These are phyloP conservation scores for Seiridium cupressi DNA, from an alignment of 2,329 filamentous ascomycete genomes.

Conservation along the genomic window DNA sequence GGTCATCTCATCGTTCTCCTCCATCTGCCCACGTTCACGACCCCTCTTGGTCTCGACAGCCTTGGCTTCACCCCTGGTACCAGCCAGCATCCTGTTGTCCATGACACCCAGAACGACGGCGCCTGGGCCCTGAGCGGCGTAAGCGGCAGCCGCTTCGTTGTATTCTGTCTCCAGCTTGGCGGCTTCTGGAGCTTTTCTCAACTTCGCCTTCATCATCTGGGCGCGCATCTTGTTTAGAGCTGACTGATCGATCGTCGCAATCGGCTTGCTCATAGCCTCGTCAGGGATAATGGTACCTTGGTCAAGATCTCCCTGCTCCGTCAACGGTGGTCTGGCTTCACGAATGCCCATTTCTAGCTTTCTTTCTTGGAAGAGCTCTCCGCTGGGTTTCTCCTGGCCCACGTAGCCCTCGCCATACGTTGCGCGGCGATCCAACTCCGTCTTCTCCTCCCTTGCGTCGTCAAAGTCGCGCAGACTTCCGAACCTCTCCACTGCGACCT, in stretches of 20 bases:
- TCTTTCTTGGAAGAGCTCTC: constrained; percentile 80
- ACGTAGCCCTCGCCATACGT: constrained; percentile 84
- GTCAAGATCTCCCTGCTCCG: constrained; percentile 30
- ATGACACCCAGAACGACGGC: constrained; percentile 82
- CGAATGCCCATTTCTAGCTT: constrained; percentile 54
- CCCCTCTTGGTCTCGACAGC: constrained; percentile 77
- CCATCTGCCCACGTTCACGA: constrained; percentile 77
- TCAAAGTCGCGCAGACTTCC: constrained; percentile 84
- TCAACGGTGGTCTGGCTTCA: constrained; percentile 30
- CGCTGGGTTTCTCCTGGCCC: constrained; percentile 81
- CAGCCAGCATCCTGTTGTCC: constrained; percentile 86
- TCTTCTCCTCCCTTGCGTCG: constrained; percentile 86
- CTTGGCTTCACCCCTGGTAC: constrained; percentile 70
- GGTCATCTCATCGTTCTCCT: constrained; percentile 92
- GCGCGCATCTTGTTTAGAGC: constrained; percentile 86
- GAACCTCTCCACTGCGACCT: constrained; percentile 79
- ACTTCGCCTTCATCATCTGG: constrained; percentile 92
- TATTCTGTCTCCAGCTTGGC: constrained; percentile 80
- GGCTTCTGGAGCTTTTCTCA: constrained; percentile 74
- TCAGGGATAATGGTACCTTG: constrained; percentile 61
- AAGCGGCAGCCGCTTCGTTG: constrained; percentile 68
- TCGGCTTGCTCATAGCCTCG: constrained; percentile 42
- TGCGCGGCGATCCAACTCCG: constrained; percentile 80
- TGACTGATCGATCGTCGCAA: constrained; percentile 68
- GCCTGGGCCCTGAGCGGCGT: constrained; percentile 55